Conservation (phyloP, 257 asterid species). For the Penstemon barbatus region DNA sequence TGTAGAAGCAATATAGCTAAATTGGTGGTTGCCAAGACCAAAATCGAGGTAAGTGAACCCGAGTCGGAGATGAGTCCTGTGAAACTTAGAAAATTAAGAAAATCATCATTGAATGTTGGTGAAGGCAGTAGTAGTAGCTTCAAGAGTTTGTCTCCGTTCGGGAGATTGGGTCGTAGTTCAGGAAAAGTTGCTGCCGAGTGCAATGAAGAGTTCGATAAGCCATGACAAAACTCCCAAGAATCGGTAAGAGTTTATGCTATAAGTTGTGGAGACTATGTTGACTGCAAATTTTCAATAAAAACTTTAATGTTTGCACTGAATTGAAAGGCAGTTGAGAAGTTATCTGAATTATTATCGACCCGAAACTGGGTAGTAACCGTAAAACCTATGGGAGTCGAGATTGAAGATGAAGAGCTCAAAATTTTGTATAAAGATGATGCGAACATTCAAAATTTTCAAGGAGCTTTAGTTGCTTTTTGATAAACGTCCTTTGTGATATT, state of each 20-base stretch:
- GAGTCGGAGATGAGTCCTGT: constrained; percentile 50
- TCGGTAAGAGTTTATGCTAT: not conserved
- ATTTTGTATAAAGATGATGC: constrained; percentile 26
- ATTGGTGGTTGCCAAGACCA: constrained; percentile 52
- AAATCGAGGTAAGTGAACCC: constrained; percentile 25
- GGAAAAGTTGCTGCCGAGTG: constrained; percentile 57
- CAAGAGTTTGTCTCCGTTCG: constrained; percentile 60
- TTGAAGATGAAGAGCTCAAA: constrained; percentile 5
- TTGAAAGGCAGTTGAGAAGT: constrained; percentile 23
- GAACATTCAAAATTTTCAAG: not conserved
- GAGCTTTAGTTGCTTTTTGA: not conserved
- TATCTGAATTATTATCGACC: not conserved
- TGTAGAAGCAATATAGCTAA: constrained; percentile 65
- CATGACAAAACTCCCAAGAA: constrained; percentile 1
- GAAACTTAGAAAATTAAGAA: constrained; percentile 48
- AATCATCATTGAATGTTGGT: constrained; percentile 41
- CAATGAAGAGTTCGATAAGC: constrained; percentile 45
- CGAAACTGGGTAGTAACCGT: not conserved
- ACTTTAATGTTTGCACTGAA: constrained; percentile 7
- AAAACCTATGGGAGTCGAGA: not conserved
- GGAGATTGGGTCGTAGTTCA: constrained; percentile 51
- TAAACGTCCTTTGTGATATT: not conserved
- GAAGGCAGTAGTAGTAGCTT: constrained; percentile 69
- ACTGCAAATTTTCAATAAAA: not conserved
- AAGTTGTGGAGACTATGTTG: not conserved